phyloP scores from a whole-genome alignment of 345 rosid genomes.

The Syzygium aqueum region DNA sequence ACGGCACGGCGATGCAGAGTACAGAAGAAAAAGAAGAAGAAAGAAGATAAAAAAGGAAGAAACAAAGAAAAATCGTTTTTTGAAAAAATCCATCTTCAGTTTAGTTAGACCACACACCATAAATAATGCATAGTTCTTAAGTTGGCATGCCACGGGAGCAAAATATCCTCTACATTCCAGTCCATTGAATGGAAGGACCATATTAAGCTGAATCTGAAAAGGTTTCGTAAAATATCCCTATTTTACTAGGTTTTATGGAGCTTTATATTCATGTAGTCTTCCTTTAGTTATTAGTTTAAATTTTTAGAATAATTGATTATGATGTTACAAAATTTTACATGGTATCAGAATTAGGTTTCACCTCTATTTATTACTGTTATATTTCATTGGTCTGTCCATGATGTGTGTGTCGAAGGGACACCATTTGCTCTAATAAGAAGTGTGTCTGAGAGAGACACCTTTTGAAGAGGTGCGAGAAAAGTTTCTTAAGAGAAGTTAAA shows the following conservation, averaged over 20 bases:
- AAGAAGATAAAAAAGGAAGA: not conserved
- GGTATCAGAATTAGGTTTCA: not conserved
- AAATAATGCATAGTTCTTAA: not conserved
- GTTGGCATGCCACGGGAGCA: not conserved
- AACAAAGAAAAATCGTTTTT: not conserved
- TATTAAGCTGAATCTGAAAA: not conserved
- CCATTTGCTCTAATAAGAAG: no score
- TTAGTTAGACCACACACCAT: not conserved
- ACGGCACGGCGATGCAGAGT: not conserved
- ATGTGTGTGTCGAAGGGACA: no score
- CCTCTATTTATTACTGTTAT: not conserved
- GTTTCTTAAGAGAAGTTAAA: no score
- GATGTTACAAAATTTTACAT: not conserved
- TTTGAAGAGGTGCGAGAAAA: no score
- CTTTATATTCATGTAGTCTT: not conserved
- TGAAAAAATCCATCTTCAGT: not conserved
- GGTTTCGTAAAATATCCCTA: not conserved
- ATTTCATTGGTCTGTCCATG: no score
- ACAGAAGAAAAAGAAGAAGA: not conserved
- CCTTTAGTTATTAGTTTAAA: not conserved
- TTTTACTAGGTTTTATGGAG: not conserved
- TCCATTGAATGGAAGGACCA: not conserved
- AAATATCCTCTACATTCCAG: not conserved
- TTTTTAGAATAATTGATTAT: not conserved
- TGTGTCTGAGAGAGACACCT: no score